Evolutionary conservation across 2,329 filamentous ascomycete genomes (phyloP).

Genomic region (Nemania sp.): DNA sequence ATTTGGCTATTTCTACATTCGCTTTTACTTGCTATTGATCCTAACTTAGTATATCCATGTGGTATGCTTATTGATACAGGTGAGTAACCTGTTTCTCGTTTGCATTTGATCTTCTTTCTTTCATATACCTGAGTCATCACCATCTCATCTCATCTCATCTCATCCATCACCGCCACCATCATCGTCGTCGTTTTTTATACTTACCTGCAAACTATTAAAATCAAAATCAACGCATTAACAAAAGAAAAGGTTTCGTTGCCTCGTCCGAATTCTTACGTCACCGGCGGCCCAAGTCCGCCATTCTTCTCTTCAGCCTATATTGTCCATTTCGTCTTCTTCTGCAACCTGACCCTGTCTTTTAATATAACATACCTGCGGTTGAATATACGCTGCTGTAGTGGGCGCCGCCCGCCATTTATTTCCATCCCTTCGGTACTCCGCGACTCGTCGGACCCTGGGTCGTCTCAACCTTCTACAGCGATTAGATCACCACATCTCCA

Average conservation of each 20-base stretch:
- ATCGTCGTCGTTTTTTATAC: not conserved
- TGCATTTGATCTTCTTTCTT: not conserved
- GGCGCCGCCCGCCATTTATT: conserved; percentile 17
- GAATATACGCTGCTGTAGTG: conserved; percentile 22
- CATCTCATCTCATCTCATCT: not conserved
- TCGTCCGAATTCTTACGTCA: conserved; percentile 20
- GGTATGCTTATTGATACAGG: not conserved
- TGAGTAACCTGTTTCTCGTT: not conserved
- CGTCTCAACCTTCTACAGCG: conserved; percentile 2
- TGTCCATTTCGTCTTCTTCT: conserved; percentile 15
- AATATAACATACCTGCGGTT: conserved; percentile 32
- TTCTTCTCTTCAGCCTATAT: conserved; percentile 36
- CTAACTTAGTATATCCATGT: not conserved
- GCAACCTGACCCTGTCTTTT: conserved; percentile 29
- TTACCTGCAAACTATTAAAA: conserved; percentile 3
- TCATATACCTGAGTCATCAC: not conserved
- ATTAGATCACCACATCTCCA: conserved; percentile 18
- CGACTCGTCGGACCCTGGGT: not conserved
- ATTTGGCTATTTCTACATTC: too few relatives aligned
- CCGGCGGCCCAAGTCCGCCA: not conserved
- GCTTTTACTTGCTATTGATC: not conserved
- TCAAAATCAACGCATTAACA: conserved; percentile 1
- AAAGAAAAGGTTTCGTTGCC: not conserved
- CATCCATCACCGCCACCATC: not conserved
- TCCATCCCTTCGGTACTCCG: conserved; percentile 6